Conservation (phyloP, 805 yeast species). For the Cyberlindnera mississippiensis region DNA sequence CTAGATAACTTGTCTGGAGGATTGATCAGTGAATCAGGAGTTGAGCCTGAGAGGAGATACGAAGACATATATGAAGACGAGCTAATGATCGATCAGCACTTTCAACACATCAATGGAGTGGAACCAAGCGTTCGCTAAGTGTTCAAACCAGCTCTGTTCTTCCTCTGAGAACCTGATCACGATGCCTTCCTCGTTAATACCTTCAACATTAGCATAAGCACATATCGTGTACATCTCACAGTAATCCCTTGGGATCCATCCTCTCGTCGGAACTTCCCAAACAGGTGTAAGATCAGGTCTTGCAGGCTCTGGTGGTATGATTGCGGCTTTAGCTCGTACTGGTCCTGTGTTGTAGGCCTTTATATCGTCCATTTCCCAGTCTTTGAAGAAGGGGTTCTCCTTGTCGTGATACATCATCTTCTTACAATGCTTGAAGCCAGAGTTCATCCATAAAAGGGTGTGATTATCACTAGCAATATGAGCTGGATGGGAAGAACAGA, state of each 20-base stretch:
- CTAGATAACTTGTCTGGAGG: too few species aligned
- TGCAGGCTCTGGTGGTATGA: constrained; percentile 44
- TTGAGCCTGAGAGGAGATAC: too few species aligned
- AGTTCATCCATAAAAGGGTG: constrained; percentile 50
- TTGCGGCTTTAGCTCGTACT: constrained; percentile 38
- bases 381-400: constrained; percentile 24
- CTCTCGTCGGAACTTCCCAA: constrained; percentile 17
- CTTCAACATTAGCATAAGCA: constrained; percentile 35
- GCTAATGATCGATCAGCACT: too few species aligned
- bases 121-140: constrained; percentile 8
- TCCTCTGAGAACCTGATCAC: constrained; percentile 4
- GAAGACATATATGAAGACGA: too few species aligned
- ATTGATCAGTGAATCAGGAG: too few species aligned
- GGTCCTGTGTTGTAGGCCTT: constrained; percentile 31
- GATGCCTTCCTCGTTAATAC: constrained; percentile 1
- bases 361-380: background rate
- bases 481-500: constrained; percentile 58
- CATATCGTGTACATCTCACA: constrained; percentile 33
- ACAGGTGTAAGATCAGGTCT: background rate
- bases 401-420: constrained; percentile 2
- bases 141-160: constrained; percentile 4
- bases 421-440: constrained; percentile 49
- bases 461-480: constrained; percentile 38
- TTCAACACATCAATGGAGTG: constrained; percentile 4
- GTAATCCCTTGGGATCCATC: constrained; percentile 42